Conservation (phyloP, 164 flowering plant species). For the Magnolia kwangsiensis region DNA sequence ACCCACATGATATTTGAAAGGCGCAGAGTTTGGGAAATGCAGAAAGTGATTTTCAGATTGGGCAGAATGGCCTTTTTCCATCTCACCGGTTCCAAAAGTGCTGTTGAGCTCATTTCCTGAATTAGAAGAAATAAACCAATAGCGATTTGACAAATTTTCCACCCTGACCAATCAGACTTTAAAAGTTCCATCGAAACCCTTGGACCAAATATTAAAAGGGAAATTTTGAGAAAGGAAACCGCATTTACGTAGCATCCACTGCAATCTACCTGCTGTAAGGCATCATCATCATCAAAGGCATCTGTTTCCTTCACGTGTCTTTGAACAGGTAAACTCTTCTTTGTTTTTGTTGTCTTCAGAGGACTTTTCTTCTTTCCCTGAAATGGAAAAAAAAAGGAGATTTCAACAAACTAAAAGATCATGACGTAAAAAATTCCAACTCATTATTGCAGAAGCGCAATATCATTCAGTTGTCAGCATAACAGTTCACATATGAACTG, state of each 20-base stretch:
- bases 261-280: conserved; percentile 51
- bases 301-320: conserved; percentile 26
- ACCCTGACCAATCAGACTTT: too few relatives aligned
- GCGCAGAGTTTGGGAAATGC: too few relatives aligned
- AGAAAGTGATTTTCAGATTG: background rate
- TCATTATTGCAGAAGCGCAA: background rate
- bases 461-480: background rate
- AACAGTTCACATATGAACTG: too few relatives aligned
- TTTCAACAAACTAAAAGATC: too few relatives aligned
- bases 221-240: background rate
- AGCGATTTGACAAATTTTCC: too few relatives aligned
- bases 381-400: background rate
- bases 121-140: background rate
- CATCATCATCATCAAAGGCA: conserved; percentile 55
- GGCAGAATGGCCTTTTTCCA: background rate
- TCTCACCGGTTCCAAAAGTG: too few relatives aligned
- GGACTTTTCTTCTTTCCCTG: conserved; percentile 39
- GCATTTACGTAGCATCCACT: background rate
- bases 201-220: too few relatives aligned
- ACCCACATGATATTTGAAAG: too few relatives aligned
- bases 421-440: background rate
- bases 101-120: too few relatives aligned
- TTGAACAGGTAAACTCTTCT: conserved; percentile 32
- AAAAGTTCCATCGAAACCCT: too few relatives aligned
- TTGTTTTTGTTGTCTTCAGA: conserved; percentile 11